These are phyloP conservation scores for Porcisia deanei DNA, from an alignment of 208 protist genomes.

Conservation along the genomic window DNA sequence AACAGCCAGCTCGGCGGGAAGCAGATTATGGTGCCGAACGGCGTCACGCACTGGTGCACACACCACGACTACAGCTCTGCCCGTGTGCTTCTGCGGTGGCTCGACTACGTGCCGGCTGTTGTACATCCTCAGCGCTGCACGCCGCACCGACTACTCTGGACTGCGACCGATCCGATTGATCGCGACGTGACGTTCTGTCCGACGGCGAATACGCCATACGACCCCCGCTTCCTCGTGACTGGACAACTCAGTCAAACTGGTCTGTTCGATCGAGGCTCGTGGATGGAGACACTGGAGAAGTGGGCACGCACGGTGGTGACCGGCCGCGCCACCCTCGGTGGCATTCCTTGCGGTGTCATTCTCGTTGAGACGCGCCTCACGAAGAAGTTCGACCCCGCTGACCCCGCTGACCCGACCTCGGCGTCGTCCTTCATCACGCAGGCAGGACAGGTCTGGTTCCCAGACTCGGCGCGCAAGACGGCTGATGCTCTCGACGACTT, in stretches of 20 bases:
- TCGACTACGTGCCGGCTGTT: constrained; percentile 88
- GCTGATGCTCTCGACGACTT: constrained; percentile 98
- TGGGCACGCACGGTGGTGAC: constrained; percentile 97
- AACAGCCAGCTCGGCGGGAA: constrained; percentile 97
- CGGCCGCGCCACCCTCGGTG: constrained; percentile 96
- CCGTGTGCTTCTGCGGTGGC: constrained; percentile 79
- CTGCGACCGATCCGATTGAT: constrained; percentile 61
- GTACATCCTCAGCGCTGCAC: constrained; percentile 43
- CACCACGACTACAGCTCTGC: constrained; percentile 88
- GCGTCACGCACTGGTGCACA: constrained; percentile 92
- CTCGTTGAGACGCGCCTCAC: constrained; percentile 97
- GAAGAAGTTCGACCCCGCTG: constrained; percentile 93
- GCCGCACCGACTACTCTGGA: constrained; percentile 43
- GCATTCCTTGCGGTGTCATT: constrained; percentile 98
- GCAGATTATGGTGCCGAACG: constrained; percentile 98
- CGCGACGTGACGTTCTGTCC: constrained; percentile 83
- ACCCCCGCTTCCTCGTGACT: constrained; percentile 80
- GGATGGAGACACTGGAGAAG: constrained; percentile 91
- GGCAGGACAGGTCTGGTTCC: constrained; percentile 97
- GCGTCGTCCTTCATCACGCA: constrained; percentile 70
- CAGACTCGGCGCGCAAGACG: constrained; percentile 98
- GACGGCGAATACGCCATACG: constrained; percentile 65
- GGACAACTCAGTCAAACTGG: constrained; percentile 49
- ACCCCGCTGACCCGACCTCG: constrained; percentile 94
- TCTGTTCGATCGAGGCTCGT: constrained; percentile 93